Percentiles rank a stretch among this genome's conserved stretches.
These are phyloP conservation scores for Papilionanthe hybrid DNA, from an alignment of 116 monocot genomes.

Conservation along the genomic window DNA sequence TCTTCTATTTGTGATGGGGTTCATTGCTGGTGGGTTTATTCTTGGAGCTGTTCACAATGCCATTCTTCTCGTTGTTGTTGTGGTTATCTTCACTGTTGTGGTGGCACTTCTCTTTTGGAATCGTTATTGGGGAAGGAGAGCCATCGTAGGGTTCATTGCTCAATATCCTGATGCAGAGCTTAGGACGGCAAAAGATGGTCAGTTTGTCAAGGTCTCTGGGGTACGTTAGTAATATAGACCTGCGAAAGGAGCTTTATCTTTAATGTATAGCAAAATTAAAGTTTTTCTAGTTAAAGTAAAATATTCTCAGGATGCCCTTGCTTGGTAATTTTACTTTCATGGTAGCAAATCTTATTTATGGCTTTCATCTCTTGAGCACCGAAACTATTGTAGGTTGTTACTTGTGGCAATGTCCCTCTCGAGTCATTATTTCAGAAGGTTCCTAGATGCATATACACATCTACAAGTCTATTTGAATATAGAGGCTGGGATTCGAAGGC, in stretches of 20 bases:
- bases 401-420: slow-evolving; percentile 58
- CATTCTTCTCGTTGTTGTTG: slow-evolving; percentile 46
- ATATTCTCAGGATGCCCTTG: background rate
- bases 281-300: background rate
- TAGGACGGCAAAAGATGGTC: slow-evolving; percentile 59
- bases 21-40: slow-evolving; percentile 63
- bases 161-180: slow-evolving; percentile 62
- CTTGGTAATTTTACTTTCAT: background rate
- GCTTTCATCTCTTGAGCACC: background rate
- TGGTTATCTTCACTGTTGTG: slow-evolving; percentile 36
- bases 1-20: slow-evolving; percentile 55
- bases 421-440: slow-evolving; percentile 62
- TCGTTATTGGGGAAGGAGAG: slow-evolving; percentile 45
- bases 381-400: slow-evolving; percentile 34
- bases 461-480: slow-evolving; percentile 64
- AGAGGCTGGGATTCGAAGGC: slow-evolving; percentile 62
- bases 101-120: slow-evolving; percentile 48
- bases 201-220: slow-evolving; percentile 65
- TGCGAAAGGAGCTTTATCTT: background rate
- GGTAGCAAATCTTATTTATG: background rate
- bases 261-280: background rate
- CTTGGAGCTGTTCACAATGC: slow-evolving; percentile 61
- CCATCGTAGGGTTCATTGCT: slow-evolving; percentile 28
- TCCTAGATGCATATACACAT: slow-evolving; percentile 67
- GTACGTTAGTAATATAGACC: slow-evolving; percentile 20